Base-by-base conservation (phyloP, 805 yeast genomes). In the Grigorovia yakushimaensis region DNA sequence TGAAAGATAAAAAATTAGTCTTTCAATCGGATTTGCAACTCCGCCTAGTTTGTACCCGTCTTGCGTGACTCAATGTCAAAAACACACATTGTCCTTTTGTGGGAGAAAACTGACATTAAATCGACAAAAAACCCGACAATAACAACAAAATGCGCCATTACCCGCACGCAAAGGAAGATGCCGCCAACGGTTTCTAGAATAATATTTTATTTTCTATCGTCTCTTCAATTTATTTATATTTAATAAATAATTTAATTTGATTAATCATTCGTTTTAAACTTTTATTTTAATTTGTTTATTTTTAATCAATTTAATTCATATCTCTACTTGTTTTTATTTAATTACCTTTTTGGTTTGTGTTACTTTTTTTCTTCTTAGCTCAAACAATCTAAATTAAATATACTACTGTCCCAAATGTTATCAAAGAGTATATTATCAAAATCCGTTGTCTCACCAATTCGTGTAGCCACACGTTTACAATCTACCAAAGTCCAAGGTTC, bases 401-500 rank as follows among this genome's bases (percentile, higher is more conserved):
- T 27, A 27, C 33, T n/a, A 27, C 10, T 27, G 9, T 27, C 33
- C 9, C 15, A 4, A 27, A 57, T 60, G 65, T 53, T 60, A 39
- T 58, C 60, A 41, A 59, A 54, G 51, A 60, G 50, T 43, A 48
- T 56, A 17, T 45, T 58, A 42, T 45, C 55, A 45, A 57, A 50
- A 44, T 48, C 53, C 23, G 47, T 44, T 44, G 41, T 48, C 52
- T 21, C 42, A 20, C 50, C 58, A 9, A 24, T 54, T 40, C 55
- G 60, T 44, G 50, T 58, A 41, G 59, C 64, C 22, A 51, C 58
- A 44, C 67, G 69, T 59, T 57, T 62, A 47, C 65, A 65, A 51
- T 64, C 68, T 36, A 59, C 63, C 38, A 65, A 65, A 49, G 68
- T 64, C 13, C 64, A 64, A 54, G 68, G 68, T 41, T 51, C 64